phyloP scores from a whole-genome alignment of 345 rosid genomes.

The Syzygium jambos region DNA sequence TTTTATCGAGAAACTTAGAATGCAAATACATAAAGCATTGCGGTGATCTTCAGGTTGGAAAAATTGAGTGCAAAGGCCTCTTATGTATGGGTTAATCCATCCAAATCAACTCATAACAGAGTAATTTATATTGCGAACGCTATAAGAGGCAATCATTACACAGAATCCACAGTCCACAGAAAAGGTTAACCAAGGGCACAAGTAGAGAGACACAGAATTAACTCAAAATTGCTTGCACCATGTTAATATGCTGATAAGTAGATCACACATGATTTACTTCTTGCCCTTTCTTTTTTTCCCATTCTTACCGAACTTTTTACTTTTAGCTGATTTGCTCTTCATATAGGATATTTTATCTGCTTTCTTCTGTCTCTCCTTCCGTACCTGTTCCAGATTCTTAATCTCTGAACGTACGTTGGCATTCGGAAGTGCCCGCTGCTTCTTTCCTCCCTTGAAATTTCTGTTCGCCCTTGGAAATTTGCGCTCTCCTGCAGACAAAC shows the following conservation, averaged over 20 bases:
- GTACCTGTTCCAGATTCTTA: slow-evolving; percentile 79
- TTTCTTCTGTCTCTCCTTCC: slow-evolving; percentile 81
- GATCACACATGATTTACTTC: slow-evolving; percentile 3
- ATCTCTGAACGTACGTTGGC: slow-evolving; percentile 80
- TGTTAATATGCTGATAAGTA: background rate
- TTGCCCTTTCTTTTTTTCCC: slow-evolving; percentile 19
- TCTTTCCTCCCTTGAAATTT: slow-evolving; percentile 39
- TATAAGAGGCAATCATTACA: background rate
- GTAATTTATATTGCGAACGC: background rate
- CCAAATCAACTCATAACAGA: background rate
- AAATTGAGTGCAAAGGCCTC: background rate
- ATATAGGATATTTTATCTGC: slow-evolving; percentile 45
- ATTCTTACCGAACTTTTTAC: slow-evolving; percentile 11
- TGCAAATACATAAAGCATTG: background rate
- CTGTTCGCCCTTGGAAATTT: slow-evolving; percentile 17
- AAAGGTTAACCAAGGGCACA: background rate
- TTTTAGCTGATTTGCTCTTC: slow-evolving; percentile 47
- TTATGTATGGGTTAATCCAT: background rate
- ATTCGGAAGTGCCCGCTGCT: slow-evolving; percentile 44
- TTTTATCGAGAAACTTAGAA: background rate
- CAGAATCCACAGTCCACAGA: background rate
- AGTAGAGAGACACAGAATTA: too few species aligned
- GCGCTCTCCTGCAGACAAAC: slow-evolving; percentile 23
- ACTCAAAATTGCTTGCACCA: background rate
- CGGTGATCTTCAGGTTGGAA: background rate